phyloP scores from a whole-genome alignment of 1,139 yeast genomes.

The Yamadazyma triangularis region DNA sequence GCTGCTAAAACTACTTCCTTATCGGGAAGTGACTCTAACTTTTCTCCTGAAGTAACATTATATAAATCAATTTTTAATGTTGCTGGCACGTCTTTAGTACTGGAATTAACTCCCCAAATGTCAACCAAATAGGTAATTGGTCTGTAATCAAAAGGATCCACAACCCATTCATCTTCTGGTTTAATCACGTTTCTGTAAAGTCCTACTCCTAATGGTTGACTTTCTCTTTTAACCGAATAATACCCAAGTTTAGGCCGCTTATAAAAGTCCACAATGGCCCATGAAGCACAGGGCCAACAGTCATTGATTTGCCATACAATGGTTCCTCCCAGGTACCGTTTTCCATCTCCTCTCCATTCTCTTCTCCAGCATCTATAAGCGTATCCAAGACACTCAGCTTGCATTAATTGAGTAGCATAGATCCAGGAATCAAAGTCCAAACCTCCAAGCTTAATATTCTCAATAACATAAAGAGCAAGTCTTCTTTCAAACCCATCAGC shows the following conservation, averaged over 20 bases:
- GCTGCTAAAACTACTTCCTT: slow-evolving; percentile 19
- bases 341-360: slow-evolving; percentile 31
- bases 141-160: slow-evolving; percentile 19
- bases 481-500: slow-evolving; percentile 40
- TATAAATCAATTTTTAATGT: slow-evolving; percentile 21
- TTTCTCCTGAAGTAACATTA: slow-evolving; percentile 21
- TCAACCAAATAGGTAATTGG: slow-evolving; percentile 18
- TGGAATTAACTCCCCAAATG: slow-evolving; percentile 35
- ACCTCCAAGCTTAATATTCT: slow-evolving; percentile 25
- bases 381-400: slow-evolving; percentile 39
- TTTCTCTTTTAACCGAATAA: slow-evolving; percentile 41
- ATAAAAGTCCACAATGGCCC: slow-evolving; percentile 40
- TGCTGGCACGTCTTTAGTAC: slow-evolving; percentile 12
- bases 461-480: slow-evolving; percentile 37
- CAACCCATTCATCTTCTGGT: slow-evolving; percentile 1
- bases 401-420: slow-evolving; percentile 45
- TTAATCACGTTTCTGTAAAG: slow-evolving; percentile 19
- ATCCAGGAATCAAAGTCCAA: slow-evolving; percentile 35
- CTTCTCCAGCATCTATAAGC: slow-evolving; percentile 43
- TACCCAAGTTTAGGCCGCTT: slow-evolving; percentile 37
- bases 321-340: slow-evolving; percentile 33
- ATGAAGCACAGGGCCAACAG: slow-evolving; percentile 45
- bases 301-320: slow-evolving; percentile 48
- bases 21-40: slow-evolving; percentile 12
- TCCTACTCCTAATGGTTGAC: slow-evolving; percentile 26